phyloP scores from a whole-genome alignment of 176 grass and related monocot genomes.

The Elaeis guineensis region DNA sequence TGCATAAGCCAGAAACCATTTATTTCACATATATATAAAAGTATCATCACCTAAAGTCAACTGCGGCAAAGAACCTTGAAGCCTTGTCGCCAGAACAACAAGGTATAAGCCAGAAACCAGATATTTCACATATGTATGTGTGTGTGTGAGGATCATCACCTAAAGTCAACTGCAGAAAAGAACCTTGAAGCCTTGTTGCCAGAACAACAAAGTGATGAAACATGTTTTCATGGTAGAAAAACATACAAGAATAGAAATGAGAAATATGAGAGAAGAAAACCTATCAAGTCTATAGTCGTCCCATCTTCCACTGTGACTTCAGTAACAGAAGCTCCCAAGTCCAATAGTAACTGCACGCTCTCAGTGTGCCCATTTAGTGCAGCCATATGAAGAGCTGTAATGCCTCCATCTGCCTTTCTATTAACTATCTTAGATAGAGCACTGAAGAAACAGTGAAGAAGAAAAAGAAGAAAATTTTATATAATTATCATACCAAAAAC shows the following conservation, averaged over 20 bases:
- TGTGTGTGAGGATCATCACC: too few relatives aligned
- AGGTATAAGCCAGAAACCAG: not conserved
- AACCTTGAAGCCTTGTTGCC: too few relatives aligned
- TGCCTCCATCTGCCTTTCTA: slow-evolving; percentile 63
- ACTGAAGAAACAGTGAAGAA: slow-evolving; percentile 25
- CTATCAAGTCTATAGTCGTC: slow-evolving; percentile 82
- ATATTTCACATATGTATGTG: too few relatives aligned
- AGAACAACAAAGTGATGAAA: slow-evolving; percentile 5
- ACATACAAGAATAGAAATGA: slow-evolving; percentile 4
- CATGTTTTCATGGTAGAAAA: not conserved
- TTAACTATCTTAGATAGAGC: slow-evolving; percentile 48
- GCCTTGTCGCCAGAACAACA: not conserved
- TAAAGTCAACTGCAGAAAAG: too few relatives aligned
- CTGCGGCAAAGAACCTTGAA: too few relatives aligned
- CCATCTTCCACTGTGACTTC: slow-evolving; percentile 84
- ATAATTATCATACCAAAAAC: not conserved
- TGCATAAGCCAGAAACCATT: too few relatives aligned
- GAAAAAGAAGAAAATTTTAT: not conserved
- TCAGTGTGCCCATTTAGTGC: slow-evolving; percentile 81
- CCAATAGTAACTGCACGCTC: slow-evolving; percentile 70
- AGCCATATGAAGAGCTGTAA: slow-evolving; percentile 94
- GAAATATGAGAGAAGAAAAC: slow-evolving; percentile 22
- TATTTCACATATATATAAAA: too few relatives aligned
- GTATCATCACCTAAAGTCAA: too few relatives aligned
- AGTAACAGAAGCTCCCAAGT: slow-evolving; percentile 64